These are phyloP conservation scores for Neonectria hederae DNA, from an alignment of 2,329 filamentous ascomycete genomes.

Conservation along the genomic window DNA sequence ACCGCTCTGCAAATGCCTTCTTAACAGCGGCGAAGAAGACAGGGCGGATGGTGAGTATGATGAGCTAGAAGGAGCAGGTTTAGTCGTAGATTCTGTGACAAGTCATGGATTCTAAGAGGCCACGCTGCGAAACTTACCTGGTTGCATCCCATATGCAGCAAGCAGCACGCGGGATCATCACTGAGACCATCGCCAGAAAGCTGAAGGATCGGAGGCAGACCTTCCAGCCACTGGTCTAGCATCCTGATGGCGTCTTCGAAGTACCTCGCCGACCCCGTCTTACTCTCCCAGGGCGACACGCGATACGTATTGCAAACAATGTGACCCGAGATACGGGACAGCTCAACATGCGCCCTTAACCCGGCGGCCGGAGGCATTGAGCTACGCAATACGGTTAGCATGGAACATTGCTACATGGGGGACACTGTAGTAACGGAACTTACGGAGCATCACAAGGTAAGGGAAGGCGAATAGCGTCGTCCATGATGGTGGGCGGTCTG, in stretches of 20 bases:
- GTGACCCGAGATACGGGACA: constrained; percentile 58
- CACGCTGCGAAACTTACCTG: constrained; percentile 38
- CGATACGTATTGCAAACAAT: constrained; percentile 59
- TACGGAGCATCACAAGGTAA: constrained; percentile 54
- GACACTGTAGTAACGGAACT: constrained; percentile 31
- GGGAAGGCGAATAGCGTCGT: constrained; percentile 57
- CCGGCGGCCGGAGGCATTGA: constrained; percentile 56
- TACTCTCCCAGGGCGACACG: constrained; percentile 46
- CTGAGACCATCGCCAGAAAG: constrained; percentile 48
- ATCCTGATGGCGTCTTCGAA: constrained; percentile 53
- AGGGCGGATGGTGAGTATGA: constrained; percentile 59
- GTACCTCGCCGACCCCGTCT: constrained; percentile 42
- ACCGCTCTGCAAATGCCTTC: constrained; percentile 55
- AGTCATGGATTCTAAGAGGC: not conserved
- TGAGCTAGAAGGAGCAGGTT: constrained; percentile 42
- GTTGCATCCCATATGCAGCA: constrained; percentile 61
- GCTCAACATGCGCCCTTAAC: constrained; percentile 56
- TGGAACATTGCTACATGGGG: not conserved
- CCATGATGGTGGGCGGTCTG: constrained; percentile 56
- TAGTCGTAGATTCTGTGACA: no score
- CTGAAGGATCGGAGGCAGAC: constrained; percentile 51
- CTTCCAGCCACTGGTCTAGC: constrained; percentile 54
- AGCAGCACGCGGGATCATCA: constrained; percentile 54
- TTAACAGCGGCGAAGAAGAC: constrained; percentile 59
- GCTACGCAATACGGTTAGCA: constrained; percentile 38